Evolutionary conservation across 2,329 filamentous ascomycete genomes (phyloP).

Genomic region (Diplodia mutila): DNA sequence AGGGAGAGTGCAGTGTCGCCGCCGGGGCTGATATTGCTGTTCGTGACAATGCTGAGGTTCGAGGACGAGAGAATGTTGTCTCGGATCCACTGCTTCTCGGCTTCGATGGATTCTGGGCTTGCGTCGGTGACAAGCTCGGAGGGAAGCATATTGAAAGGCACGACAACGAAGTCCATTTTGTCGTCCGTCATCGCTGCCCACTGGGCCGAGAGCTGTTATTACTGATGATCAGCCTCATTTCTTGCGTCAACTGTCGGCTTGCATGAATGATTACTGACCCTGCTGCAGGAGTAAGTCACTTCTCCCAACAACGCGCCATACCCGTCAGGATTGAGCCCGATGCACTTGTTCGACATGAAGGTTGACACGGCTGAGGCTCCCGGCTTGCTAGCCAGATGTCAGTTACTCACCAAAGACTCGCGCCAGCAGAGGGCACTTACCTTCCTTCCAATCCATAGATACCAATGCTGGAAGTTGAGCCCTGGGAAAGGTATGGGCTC

Average conservation of each 20-base stretch:
- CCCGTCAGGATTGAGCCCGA: constrained; percentile 47
- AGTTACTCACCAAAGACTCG: background rate
- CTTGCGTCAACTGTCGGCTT: background rate
- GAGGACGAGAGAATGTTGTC: constrained; percentile 44
- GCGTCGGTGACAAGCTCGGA: constrained; percentile 37
- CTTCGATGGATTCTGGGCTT: constrained; percentile 36
- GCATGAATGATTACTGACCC: constrained; percentile 38
- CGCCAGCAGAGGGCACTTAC: constrained; percentile 30
- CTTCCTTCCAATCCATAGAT: constrained; percentile 53
- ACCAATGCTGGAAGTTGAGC: constrained; percentile 47
- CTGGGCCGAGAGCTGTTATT: constrained; percentile 40
- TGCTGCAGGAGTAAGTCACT: constrained; percentile 50
- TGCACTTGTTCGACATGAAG: constrained; percentile 51
- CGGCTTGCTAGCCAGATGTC: constrained; percentile 44
- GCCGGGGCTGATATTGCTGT: constrained; percentile 33
- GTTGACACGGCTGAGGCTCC: constrained; percentile 52
- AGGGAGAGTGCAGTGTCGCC: constrained; percentile 44
- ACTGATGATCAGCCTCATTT: background rate
- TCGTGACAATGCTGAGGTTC: constrained; percentile 43
- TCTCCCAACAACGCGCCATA: constrained; percentile 51
- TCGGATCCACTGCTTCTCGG: constrained; percentile 46
- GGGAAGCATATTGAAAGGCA: constrained; percentile 51
- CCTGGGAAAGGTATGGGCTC: constrained; percentile 46
- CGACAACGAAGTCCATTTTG: constrained; percentile 42
- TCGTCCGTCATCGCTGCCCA: constrained; percentile 47